Evolutionary conservation across 2,329 filamentous ascomycete species (phyloP).

Genomic region (Talaromyces rugulosus): DNA sequence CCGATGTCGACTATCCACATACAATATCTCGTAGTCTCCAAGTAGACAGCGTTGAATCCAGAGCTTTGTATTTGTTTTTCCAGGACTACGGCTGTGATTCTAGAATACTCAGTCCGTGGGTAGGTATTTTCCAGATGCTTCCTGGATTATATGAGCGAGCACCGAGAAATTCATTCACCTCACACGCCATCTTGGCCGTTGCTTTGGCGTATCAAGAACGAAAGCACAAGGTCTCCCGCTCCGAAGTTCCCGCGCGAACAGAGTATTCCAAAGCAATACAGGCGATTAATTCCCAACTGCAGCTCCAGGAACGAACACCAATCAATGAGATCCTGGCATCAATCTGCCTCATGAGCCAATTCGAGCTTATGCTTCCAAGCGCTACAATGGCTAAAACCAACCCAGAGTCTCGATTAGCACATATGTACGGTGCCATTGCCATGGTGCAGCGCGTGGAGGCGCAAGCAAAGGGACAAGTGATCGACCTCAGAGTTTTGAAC

Average conservation of each 20-base stretch:
- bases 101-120: not conserved
- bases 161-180: not conserved
- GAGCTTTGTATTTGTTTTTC: not conserved
- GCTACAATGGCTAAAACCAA: not conserved
- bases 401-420: not conserved
- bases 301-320: not conserved
- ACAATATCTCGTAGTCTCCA: not conserved
- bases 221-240: not conserved
- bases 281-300: not conserved
- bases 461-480: not conserved
- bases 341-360: not conserved
- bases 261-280: conserved; percentile 4
- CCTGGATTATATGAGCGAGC: not conserved
- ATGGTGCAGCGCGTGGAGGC: not conserved
- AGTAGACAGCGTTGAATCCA: not conserved
- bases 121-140: not conserved
- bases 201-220: not conserved
- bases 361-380: not conserved
- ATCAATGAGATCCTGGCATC: not conserved
- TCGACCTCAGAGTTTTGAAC: conserved; percentile 1
- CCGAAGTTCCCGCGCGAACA: not conserved
- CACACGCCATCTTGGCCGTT: not conserved
- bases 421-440: conserved; percentile 1
- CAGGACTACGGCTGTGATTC: not conserved
- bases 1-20: not conserved